Conservation (phyloP, 2,329 filamentous ascomycete species). For the Clarireedia monteithiana region DNA sequence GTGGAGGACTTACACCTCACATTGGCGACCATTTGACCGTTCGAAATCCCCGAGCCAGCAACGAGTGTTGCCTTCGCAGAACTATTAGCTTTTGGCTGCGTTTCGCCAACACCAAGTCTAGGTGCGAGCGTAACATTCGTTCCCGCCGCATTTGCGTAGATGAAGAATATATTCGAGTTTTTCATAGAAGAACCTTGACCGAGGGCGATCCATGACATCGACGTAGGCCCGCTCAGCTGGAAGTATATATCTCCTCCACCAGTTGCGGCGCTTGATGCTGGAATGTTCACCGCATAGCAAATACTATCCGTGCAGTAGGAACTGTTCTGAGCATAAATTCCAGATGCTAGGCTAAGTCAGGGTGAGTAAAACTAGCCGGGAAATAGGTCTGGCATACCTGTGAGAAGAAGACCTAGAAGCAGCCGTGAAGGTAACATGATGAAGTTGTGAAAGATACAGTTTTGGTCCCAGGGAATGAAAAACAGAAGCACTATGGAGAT, state of each 20-base stretch:
- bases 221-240: constrained; percentile 45
- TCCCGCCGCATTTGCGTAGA: constrained; percentile 44
- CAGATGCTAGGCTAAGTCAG: constrained; percentile 11
- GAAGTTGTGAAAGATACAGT: background rate
- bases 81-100: constrained; percentile 35
- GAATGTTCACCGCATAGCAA: constrained; percentile 46
- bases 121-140: constrained; percentile 51
- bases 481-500: background rate
- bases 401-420: background rate
- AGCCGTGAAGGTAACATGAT: background rate
- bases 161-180: constrained; percentile 49
- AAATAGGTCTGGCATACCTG: background rate
- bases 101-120: constrained; percentile 37
- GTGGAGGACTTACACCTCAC: constrained; percentile 37
- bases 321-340: constrained; percentile 15
- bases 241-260: constrained; percentile 49
- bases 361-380: background rate
- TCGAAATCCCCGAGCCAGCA: constrained; percentile 43
- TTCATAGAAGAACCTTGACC: constrained; percentile 48
- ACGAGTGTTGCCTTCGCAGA: constrained; percentile 40
- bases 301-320: constrained; percentile 18
- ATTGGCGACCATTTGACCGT: constrained; percentile 47
- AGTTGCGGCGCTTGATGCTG: constrained; percentile 40
- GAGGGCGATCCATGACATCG: constrained; percentile 45
- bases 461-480: background rate